Evolutionary conservation across 768 basidiomycete species (phyloP), one percentile per base, ranked within the genome.

Genomic region (Bullera alba): DNA sequence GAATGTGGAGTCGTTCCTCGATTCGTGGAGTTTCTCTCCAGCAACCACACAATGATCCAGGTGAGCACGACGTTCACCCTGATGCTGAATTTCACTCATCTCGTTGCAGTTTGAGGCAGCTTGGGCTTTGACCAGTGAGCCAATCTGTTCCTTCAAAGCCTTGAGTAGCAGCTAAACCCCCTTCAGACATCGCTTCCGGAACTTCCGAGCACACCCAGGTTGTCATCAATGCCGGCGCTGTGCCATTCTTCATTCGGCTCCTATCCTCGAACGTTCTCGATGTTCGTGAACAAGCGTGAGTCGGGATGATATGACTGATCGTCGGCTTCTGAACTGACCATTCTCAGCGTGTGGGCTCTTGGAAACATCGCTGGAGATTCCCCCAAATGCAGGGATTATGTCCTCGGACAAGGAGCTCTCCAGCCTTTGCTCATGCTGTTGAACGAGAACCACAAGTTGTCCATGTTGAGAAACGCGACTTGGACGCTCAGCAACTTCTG

Each of bases 401-500:
- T 97, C 46, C 81, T 99, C 44, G 84, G 88, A 67, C 83, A 87
- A 69, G 91, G 91, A 53, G 93, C 95, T 27, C 77, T 99, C 54
- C 79, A 89, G 49, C 95, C 95, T n/a, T 77, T 99, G 50, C 76
- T 97, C 56, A 82, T 84, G 27, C 63, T 76, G 14, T 74, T 93
- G 56, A 92, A 86, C 76, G 93, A 99, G 75, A 85, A 96, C 65
- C 91, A 97, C 80, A 99, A 99, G 76, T 78, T 97, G 59, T 92
- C 89, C 70, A 99, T 99, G 93, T 83, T 97, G 28, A 53, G 76
- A 53, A 96, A 99, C 72, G 95, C 95, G 17, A 99, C 95, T 17
- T 99, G 95, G 95, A 97, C 95, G 14, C 76, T 99, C 73, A 91
- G 88, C 79, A 99, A 99, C 79, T 97, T 99, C 75, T 99, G 95